Conservation (phyloP, 225 moss, liverwort and hornwort genomes). For the Rhytidiadelphus loreus region DNA sequence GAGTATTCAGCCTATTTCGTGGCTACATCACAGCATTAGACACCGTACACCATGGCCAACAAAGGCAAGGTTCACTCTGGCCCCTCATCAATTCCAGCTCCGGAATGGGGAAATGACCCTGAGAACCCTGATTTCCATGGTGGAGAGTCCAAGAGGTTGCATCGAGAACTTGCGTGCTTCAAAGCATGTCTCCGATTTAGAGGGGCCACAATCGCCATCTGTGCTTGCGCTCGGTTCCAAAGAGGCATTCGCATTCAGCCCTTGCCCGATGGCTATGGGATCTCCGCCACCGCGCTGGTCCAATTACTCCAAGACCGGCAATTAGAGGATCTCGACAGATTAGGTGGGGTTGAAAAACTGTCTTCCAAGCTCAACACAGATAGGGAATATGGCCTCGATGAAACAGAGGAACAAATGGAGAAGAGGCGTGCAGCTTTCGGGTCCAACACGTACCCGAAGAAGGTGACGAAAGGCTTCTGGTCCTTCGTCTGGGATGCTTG, state of each 20-base stretch:
- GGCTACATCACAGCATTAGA: too few relatives aligned
- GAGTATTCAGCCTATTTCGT: too few relatives aligned
- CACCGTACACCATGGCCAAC: neutral
- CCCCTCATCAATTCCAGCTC: neutral
- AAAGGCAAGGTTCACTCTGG: neutral
- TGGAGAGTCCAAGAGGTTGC: neutral
- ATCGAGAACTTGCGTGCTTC: neutral
- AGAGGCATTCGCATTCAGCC: neutral
- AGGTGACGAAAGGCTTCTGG: constrained; percentile 20
- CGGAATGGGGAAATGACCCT: neutral
- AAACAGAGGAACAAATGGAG: constrained; percentile 2
- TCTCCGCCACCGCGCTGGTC: neutral
- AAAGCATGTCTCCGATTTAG: neutral
- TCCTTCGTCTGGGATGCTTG: constrained; percentile 20
- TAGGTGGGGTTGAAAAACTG: constrained; percentile 3
- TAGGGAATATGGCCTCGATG: constrained; percentile 11
- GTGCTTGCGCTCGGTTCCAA: neutral
- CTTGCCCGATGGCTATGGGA: neutral
- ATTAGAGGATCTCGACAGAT: neutral
- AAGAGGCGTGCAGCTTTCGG: constrained; percentile 5
- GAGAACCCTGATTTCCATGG: neutral
- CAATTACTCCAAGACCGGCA: neutral
- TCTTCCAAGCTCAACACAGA: neutral
- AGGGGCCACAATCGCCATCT: neutral
- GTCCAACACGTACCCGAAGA: constrained; percentile 22